A percentile compares a stretch with the other conserved stretches of the same genome.
phyloP scores from a whole-genome alignment of 768 basidiomycete species.

The Lentinula aciculospora region DNA sequence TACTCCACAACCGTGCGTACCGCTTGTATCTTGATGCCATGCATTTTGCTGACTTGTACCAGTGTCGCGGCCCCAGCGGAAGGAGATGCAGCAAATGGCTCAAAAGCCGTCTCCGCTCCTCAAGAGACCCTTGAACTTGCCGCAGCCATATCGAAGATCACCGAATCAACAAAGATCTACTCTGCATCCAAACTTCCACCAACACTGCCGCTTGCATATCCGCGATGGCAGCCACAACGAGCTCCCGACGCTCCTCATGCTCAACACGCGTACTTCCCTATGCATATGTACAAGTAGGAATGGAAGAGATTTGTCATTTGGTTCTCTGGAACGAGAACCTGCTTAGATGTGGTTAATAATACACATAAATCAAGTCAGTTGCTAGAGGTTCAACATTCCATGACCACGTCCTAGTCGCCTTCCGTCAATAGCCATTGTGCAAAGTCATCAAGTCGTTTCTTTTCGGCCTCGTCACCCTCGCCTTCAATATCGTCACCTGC shows the following conservation, averaged over 20 bases:
- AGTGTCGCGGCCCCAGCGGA: slow-evolving; percentile 54
- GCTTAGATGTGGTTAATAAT: neutral
- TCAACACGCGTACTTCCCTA: slow-evolving; percentile 78
- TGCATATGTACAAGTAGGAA: slow-evolving; percentile 58
- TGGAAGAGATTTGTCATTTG: neutral
- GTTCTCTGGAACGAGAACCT: neutral
- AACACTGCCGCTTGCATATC: slow-evolving; percentile 56
- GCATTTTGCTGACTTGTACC: slow-evolving; percentile 5
- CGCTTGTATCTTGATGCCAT: slow-evolving; percentile 3
- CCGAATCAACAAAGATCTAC: slow-evolving; percentile 51
- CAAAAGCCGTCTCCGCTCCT: slow-evolving; percentile 38
- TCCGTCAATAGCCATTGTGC: slow-evolving; percentile 83
- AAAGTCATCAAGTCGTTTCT: slow-evolving; percentile 82
- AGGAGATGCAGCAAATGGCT: slow-evolving; percentile 27
- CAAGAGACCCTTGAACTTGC: slow-evolving; percentile 55
- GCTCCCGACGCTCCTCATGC: slow-evolving; percentile 81
- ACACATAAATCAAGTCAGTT: neutral
- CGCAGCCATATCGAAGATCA: slow-evolving; percentile 64
- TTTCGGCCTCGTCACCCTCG: slow-evolving; percentile 70
- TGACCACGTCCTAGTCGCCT: slow-evolving; percentile 48
- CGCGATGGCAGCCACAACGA: slow-evolving; percentile 68
- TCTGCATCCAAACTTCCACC: slow-evolving; percentile 69
- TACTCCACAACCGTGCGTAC: slow-evolving; percentile 53
- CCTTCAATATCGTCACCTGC: slow-evolving; percentile 56
- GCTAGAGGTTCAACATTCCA: neutral